Conservation (phyloP, 495 filamentous ascomycete species). For the Penicillium malachiteum region DNA sequence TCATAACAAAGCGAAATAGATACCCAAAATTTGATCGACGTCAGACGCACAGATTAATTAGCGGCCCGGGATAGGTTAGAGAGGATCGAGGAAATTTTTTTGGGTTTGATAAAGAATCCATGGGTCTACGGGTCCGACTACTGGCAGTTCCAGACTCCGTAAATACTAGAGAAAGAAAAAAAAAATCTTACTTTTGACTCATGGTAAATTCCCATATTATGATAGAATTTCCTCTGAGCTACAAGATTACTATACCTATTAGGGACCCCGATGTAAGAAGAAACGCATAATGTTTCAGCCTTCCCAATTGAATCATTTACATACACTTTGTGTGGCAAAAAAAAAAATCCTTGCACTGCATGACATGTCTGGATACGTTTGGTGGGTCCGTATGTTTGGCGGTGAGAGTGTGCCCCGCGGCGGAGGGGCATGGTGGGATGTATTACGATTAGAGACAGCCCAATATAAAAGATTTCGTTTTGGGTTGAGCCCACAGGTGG, state of each 20-base stretch:
- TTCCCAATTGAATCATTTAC: not conserved
- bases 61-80: slow-evolving; percentile 1
- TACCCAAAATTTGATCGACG: slow-evolving; percentile 28
- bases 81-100: not conserved
- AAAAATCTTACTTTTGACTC: not conserved
- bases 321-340: slow-evolving; percentile 1
- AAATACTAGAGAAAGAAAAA: not conserved
- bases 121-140: not conserved
- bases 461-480: too few species aligned
- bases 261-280: not conserved
- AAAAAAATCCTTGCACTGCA: slow-evolving; percentile 7
- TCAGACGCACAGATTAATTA: slow-evolving; percentile 16
- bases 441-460: not conserved
- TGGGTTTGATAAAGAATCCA: not conserved
- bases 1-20: slow-evolving; percentile 10
- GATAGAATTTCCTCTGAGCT: not conserved
- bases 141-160: not conserved
- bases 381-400: slow-evolving; percentile 5
- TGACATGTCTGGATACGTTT: not conserved
- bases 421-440: slow-evolving; percentile 6
- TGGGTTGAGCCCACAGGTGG: too few species aligned
- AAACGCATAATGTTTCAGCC: not conserved
- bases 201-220: too few species aligned
- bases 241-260: not conserved
- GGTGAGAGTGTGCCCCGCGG: slow-evolving; percentile 8